A percentile compares a stretch with the other conserved stretches of the same genome.
These are phyloP conservation scores for Russula lepida DNA, from an alignment of 768 basidiomycete species.

Conservation along the genomic window DNA sequence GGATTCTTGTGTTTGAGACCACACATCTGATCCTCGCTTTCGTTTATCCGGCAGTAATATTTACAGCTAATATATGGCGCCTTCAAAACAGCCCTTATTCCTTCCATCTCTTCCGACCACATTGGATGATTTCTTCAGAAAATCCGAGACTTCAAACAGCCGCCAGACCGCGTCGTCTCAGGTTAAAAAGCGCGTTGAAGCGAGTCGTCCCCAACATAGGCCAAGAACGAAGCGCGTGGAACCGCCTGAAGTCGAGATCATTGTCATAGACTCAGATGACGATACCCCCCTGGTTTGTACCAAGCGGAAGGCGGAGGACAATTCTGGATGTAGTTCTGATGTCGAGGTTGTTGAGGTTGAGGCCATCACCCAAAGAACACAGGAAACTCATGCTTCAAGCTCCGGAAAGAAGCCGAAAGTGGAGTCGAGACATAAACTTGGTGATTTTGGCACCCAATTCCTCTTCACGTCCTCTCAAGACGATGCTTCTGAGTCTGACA, in stretches of 20 bases:
- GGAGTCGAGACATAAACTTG: not conserved
- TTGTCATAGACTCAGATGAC: constrained; percentile 29
- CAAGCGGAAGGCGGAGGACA: constrained; percentile 14
- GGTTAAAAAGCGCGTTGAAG: not conserved
- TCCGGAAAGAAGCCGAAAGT: constrained; percentile 10
- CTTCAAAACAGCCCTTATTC: constrained; percentile 10
- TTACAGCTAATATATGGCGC: constrained; percentile 5
- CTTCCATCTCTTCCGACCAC: constrained; percentile 8
- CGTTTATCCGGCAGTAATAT: not conserved
- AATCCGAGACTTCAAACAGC: not conserved
- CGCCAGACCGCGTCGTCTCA: not conserved
- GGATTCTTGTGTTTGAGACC: not conserved
- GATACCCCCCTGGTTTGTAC: constrained; percentile 13
- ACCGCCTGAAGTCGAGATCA: constrained; percentile 21
- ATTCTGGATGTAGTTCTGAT: constrained; percentile 15
- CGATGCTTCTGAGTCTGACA: constrained; percentile 8
- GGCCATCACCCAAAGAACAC: not conserved
- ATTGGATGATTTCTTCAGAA: constrained; percentile 17
- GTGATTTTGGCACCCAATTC: not conserved
- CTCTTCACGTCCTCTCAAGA: not conserved
- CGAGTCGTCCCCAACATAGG: not conserved
- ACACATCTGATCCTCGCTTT: not conserved
- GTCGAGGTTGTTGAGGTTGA: constrained; percentile 21
- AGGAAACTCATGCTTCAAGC: not conserved
- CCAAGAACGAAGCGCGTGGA: not conserved